Conservation (phyloP, 2,329 filamentous ascomycete species). For the Talaromyces verruculosus region DNA sequence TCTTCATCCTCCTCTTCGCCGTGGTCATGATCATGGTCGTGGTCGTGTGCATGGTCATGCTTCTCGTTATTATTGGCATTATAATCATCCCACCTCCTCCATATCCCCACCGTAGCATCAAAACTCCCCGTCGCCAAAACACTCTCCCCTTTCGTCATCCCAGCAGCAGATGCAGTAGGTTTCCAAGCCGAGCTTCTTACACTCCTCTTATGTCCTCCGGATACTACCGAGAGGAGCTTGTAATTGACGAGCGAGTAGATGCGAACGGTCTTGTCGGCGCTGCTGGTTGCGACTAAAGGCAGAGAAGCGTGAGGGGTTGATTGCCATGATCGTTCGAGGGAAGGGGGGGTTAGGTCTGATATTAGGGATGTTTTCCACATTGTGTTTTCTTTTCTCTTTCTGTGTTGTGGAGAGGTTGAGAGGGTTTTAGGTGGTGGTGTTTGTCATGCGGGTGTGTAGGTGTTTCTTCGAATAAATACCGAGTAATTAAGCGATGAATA, state of each 20-base stretch:
- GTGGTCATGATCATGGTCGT: constrained; percentile 30
- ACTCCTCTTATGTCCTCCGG: constrained; percentile 85
- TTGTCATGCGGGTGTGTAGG: not conserved
- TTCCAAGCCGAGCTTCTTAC: constrained; percentile 89
- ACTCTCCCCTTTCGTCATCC: constrained; percentile 59
- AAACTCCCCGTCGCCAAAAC: constrained; percentile 92
- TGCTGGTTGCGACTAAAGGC: constrained; percentile 84
- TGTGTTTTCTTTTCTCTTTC: not conserved
- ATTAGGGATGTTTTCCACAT: constrained; percentile 41
- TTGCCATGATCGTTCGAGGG: constrained; percentile 71
- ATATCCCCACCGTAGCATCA: constrained; percentile 85
- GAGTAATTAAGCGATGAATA: not conserved
- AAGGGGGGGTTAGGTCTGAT: constrained; percentile 55
- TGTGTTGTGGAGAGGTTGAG: not conserved
- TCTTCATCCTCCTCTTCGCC: constrained; percentile 66
- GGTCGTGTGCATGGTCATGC: not conserved
- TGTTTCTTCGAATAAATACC: no score
- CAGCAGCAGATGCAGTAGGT: constrained; percentile 46
- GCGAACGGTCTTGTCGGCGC: constrained; percentile 80
- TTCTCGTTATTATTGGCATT: constrained; percentile 28
- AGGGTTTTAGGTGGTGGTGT: not conserved
- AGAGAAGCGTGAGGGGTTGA: constrained; percentile 81
- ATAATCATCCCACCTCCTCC: constrained; percentile 63
- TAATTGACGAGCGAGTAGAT: constrained; percentile 85
- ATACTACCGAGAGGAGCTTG: constrained; percentile 73